These are phyloP conservation scores for Phlyctochytrium planicorne DNA, from an alignment of 192 early-diverging fungal genomes.

Conservation along the genomic window DNA sequence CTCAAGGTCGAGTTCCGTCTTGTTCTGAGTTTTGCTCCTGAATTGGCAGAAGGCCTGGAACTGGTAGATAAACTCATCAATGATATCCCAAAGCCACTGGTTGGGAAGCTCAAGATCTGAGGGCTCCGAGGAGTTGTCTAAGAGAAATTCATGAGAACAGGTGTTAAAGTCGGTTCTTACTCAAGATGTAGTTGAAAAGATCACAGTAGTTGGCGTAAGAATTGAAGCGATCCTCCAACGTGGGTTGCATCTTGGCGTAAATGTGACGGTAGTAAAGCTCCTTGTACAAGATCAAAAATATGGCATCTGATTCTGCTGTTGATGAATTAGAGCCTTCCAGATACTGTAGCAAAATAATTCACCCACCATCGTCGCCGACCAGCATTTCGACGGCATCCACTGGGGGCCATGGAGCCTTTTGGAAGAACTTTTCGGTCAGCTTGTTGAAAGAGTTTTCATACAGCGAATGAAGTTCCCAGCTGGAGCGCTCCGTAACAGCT, in stretches of 20 bases:
- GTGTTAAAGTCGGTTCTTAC: slow-evolving; percentile 45
- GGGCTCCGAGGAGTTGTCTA: slow-evolving; percentile 54
- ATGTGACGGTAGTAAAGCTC: slow-evolving; percentile 98
- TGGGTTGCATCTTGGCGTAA: slow-evolving; percentile 86
- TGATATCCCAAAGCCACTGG: slow-evolving; percentile 99
- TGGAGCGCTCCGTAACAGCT: slow-evolving; percentile 75
- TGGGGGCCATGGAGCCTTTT: slow-evolving; percentile 87
- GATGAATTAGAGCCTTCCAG: neutral
- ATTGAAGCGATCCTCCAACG: slow-evolving; percentile 84
- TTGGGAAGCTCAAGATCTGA: slow-evolving; percentile 91
- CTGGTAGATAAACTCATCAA: slow-evolving; percentile 99
- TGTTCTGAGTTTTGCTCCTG: slow-evolving; percentile 82
- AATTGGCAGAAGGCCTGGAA: slow-evolving; percentile 97
- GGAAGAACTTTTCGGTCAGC: slow-evolving; percentile 88
- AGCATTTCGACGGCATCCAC: slow-evolving; percentile 76
- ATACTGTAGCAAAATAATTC: neutral
- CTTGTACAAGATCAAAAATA: slow-evolving; percentile 92
- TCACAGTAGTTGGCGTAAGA: slow-evolving; percentile 97
- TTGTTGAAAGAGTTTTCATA: slow-evolving; percentile 91
- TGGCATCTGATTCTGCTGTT: slow-evolving; percentile 13
- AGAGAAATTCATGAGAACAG: slow-evolving; percentile 7
- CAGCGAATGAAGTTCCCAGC: slow-evolving; percentile 80
- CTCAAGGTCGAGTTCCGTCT: slow-evolving; percentile 75
- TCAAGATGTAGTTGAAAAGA: slow-evolving; percentile 94
- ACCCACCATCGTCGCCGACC: slow-evolving; percentile 73